Conservation (phyloP, 83 land plant species). For the Picea mariana region DNA sequence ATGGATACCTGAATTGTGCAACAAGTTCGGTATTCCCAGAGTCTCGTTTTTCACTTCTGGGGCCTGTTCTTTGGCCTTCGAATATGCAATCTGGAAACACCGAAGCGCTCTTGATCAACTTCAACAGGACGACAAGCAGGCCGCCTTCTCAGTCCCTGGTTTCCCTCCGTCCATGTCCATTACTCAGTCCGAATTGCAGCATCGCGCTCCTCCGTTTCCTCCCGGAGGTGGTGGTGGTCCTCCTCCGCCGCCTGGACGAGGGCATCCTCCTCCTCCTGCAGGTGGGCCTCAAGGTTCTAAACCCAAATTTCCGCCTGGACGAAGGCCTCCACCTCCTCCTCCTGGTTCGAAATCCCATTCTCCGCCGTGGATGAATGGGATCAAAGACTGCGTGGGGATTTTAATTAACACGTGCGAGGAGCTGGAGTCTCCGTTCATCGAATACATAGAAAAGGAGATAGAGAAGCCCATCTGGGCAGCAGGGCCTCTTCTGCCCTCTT, state of each 20-base stretch:
- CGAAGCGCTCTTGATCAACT: background rate
- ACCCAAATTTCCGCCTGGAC: no score
- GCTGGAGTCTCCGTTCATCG: slow-evolving; percentile 47
- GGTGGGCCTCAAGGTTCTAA: background rate
- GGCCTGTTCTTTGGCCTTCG: no score
- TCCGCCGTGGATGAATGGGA: slow-evolving; percentile 32
- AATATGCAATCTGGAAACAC: slow-evolving; percentile 27
- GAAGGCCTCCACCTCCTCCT: background rate
- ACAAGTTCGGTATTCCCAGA: no score
- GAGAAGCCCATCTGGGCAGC: slow-evolving; percentile 46
- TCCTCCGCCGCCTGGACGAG: no score
- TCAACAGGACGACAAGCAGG: slow-evolving; percentile 5
- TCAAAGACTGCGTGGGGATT: slow-evolving; percentile 23
- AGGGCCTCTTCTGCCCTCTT: slow-evolving; percentile 54
- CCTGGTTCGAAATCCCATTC: slow-evolving; percentile 7
- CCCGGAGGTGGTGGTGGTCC: background rate
- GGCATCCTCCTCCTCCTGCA: background rate
- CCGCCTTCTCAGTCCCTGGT: slow-evolving; percentile 23
- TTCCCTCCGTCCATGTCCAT: slow-evolving; percentile 33
- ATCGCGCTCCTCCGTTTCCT: background rate
- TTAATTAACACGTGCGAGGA: slow-evolving; percentile 56
- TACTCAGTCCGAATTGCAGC: slow-evolving; percentile 2
- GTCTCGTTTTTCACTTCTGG: no score
- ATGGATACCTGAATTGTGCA: slow-evolving; percentile 5
- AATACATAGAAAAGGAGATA: slow-evolving; percentile 29